Base-by-base conservation (phyloP, 495 filamentous ascomycete species). In the Xylaria bambusicola region DNA sequence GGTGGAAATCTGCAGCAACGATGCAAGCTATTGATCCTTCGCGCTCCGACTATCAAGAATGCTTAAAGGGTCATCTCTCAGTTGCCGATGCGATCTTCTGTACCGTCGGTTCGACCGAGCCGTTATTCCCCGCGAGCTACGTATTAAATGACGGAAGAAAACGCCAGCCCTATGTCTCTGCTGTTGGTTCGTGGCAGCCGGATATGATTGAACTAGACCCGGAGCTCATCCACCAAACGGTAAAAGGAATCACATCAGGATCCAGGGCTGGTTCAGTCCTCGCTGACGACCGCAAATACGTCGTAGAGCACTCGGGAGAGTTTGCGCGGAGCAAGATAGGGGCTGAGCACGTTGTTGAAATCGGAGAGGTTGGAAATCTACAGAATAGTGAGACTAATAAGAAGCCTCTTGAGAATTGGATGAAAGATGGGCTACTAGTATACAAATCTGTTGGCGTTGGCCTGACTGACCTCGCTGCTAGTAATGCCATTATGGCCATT, bases 201-300 rank as follows among this genome's bases (percentile, higher is more conserved):
- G 80, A 90, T 60, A 93, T 93, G 90, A 71, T 85, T 20, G 90
- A 93, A 69, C 55, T 93, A 38, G 83, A 89, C 40, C 86, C 86
- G 15, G 84, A 86, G 26, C 82, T 92, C n/a, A 70, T 93, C 2
- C 67, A 71, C 3, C 81, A 87, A 54, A 86, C 87, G 21, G 85
- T 88, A 8, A 76, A 75, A 33, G 67, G 73, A 9, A 40, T 15
- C 20, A 26, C 40, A 15, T 20, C 48, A 0, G 40, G 21, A 46
- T 60, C 57, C 2, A 60, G 40, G 35, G 38, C 40, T 10, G 47
- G 56, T 31, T 60, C 40, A 2, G 0, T 60, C 13, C 57, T 60
- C 17, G 57, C 51, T 31, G 57, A 60, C 27, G 57, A 60, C 33
- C 48, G 49, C 20, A 48, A 60, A 12, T 29, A 17, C 1, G 57